Evolutionary conservation across 2,329 filamentous ascomycete species (phyloP).

Genomic region (Cytospora mali): DNA sequence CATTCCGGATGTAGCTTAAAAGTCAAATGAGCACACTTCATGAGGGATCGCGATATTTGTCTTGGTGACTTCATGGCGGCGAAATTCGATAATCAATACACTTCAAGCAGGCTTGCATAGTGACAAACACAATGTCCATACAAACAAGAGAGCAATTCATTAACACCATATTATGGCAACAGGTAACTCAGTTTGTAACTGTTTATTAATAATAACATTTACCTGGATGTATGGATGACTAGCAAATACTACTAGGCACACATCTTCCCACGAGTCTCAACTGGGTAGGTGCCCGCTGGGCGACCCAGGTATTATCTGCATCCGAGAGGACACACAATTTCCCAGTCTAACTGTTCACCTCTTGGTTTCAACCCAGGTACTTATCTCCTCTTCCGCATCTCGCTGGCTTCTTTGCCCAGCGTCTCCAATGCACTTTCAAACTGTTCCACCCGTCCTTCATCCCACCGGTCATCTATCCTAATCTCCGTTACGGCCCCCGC

Average conservation of each 20-base stretch:
- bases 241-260: not conserved
- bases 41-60: too few species aligned
- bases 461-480: conserved; percentile 49
- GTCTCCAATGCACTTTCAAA: conserved; percentile 62
- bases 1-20: not conserved
- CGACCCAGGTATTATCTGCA: too few species aligned
- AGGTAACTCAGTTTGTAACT: too few species aligned
- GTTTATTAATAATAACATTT: not conserved
- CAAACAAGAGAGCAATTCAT: not conserved
- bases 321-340: not conserved
- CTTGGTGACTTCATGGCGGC: too few species aligned
- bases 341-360: not conserved
- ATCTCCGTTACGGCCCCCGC: conserved; percentile 51
- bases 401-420: conserved; percentile 63
- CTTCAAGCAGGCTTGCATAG: too few species aligned
- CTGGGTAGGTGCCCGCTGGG: too few species aligned
- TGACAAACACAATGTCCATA: too few species aligned
- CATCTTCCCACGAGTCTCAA: not conserved
- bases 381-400: conserved; percentile 31
- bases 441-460: conserved; percentile 47
- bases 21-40: not conserved
- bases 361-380: not conserved
- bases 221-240: not conserved
- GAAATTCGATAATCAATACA: too few species aligned
- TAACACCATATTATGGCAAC: not conserved